Percentiles rank a stretch among this genome's conserved stretches.
phyloP scores from a whole-genome alignment of 2,329 filamentous ascomycete genomes.

The Diaporthe citrichinensis region DNA sequence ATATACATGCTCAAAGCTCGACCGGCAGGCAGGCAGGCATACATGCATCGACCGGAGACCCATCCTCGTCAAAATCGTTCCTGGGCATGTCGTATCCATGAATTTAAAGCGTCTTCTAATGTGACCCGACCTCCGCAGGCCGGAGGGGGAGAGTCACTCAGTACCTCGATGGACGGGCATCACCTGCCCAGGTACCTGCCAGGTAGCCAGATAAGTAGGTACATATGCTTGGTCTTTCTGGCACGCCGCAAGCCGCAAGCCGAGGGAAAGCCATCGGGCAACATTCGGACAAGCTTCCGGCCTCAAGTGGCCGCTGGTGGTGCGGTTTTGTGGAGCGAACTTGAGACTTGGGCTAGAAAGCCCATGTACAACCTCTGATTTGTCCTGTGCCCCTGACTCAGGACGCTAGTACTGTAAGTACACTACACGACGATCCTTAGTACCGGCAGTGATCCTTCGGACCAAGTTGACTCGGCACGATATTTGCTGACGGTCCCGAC shows the following conservation, averaged over 20 bases:
- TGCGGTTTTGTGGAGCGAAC: slow-evolving; percentile 16
- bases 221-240: slow-evolving; percentile 9
- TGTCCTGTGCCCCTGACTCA: slow-evolving; percentile 31
- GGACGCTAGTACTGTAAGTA: slow-evolving; percentile 31
- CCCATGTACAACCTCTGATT: slow-evolving; percentile 32
- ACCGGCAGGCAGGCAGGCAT: slow-evolving; percentile 16
- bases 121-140: slow-evolving; percentile 20
- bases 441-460: slow-evolving; percentile 28
- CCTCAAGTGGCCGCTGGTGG: slow-evolving; percentile 1
- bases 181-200: background rate
- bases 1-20: background rate
- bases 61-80: background rate
- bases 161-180: background rate
- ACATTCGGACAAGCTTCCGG: slow-evolving; percentile 12
- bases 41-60: slow-evolving; percentile 1
- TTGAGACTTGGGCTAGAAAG: background rate
- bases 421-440: background rate
- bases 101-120: background rate
- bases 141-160: background rate
- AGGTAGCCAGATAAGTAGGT: background rate
- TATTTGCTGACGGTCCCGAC: background rate
- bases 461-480: slow-evolving; percentile 32
- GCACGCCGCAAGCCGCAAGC: background rate
- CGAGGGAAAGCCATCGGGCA: background rate
- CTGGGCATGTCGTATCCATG: slow-evolving; percentile 5